A percentile compares a stretch with the other conserved stretches of the same genome.
These are phyloP conservation scores for Phoma herbarum DNA, from an alignment of 2,329 filamentous ascomycete species.

Conservation along the genomic window DNA sequence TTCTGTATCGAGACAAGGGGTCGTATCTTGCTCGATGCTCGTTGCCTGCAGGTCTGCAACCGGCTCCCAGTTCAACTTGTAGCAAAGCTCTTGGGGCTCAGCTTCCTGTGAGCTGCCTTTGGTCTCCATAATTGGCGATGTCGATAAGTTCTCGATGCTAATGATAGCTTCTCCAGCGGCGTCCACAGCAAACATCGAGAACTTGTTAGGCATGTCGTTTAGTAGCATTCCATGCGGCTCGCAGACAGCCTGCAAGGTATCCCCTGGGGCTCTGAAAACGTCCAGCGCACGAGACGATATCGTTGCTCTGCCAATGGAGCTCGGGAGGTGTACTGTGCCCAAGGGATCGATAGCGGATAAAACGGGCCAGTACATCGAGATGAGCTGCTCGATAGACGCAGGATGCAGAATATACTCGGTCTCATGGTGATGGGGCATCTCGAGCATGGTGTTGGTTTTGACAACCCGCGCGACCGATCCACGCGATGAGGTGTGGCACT, in stretches of 20 bases:
- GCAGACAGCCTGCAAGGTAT: slow-evolving; percentile 29
- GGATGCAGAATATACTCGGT: slow-evolving; percentile 40
- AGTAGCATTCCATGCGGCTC: slow-evolving; percentile 16
- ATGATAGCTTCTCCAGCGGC: slow-evolving; percentile 28
- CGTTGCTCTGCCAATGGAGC: slow-evolving; percentile 35
- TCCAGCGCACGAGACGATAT: slow-evolving; percentile 27
- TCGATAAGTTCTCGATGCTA: slow-evolving; percentile 32
- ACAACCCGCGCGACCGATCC: slow-evolving; percentile 38
- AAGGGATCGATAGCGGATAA: slow-evolving; percentile 23
- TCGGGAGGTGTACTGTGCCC: slow-evolving; percentile 33
- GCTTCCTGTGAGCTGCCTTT: slow-evolving; percentile 15
- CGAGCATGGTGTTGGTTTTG: slow-evolving; percentile 27
- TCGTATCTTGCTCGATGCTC: neutral
- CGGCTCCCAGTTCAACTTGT: slow-evolving; percentile 40
- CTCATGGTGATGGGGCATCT: slow-evolving; percentile 43
- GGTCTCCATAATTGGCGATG: slow-evolving; percentile 33
- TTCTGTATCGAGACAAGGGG: slow-evolving; percentile 13
- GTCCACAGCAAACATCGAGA: slow-evolving; percentile 37
- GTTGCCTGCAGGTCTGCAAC: neutral
- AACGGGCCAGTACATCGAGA: slow-evolving; percentile 42
- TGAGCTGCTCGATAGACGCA: slow-evolving; percentile 37
- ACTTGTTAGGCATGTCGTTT: slow-evolving; percentile 25
- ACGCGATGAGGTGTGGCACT: slow-evolving; percentile 53
- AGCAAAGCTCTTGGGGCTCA: slow-evolving; percentile 36
- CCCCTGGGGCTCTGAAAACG: slow-evolving; percentile 7